Evolutionary conservation across 2,329 filamentous ascomycete species (phyloP).

Genomic region (Colletotrichum cuscutae): DNA sequence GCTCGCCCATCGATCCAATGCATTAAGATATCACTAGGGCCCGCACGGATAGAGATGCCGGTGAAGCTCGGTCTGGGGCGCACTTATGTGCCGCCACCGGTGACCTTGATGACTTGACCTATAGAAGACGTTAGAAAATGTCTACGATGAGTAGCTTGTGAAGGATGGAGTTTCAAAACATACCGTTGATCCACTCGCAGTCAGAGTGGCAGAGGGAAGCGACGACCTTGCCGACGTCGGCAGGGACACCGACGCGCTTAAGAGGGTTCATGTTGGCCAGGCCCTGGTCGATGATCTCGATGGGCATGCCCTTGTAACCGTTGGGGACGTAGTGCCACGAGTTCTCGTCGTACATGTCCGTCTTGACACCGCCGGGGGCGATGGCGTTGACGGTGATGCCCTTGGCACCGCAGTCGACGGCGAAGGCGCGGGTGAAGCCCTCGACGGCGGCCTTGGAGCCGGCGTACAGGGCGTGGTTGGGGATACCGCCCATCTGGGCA

Average conservation of each 20-base stretch:
- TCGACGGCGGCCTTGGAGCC: conserved; percentile 79
- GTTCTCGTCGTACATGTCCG: conserved; percentile 80
- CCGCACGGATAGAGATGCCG: conserved; percentile 15
- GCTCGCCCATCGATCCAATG: conserved; percentile 14
- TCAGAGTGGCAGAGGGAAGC: conserved; percentile 66
- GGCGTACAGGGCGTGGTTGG: conserved; percentile 77
- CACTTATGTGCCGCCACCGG: conserved; percentile 43
- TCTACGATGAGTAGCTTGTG: conserved; percentile 50
- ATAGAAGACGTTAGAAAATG: conserved; percentile 61
- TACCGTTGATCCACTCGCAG: conserved; percentile 74
- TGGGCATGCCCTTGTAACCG: conserved; percentile 61
- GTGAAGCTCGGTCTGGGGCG: neutral
- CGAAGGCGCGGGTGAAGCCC: conserved; percentile 77
- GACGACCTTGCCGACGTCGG: conserved; percentile 68
- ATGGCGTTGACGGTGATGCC: conserved; percentile 79
- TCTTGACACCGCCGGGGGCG: conserved; percentile 78
- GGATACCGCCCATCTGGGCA: conserved; percentile 71
- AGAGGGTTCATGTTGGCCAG: conserved; percentile 69
- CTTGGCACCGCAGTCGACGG: conserved; percentile 75
- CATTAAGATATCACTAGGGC: conserved; percentile 20
- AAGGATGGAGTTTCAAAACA: conserved; percentile 39
- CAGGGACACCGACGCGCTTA: conserved; percentile 65
- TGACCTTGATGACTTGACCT: conserved; percentile 53
- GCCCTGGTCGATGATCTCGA: conserved; percentile 63
- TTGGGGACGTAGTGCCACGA: conserved; percentile 73